These are phyloP conservation scores for Penicillium atrosanguineum DNA, from an alignment of 495 filamentous ascomycete species.

Conservation along the genomic window DNA sequence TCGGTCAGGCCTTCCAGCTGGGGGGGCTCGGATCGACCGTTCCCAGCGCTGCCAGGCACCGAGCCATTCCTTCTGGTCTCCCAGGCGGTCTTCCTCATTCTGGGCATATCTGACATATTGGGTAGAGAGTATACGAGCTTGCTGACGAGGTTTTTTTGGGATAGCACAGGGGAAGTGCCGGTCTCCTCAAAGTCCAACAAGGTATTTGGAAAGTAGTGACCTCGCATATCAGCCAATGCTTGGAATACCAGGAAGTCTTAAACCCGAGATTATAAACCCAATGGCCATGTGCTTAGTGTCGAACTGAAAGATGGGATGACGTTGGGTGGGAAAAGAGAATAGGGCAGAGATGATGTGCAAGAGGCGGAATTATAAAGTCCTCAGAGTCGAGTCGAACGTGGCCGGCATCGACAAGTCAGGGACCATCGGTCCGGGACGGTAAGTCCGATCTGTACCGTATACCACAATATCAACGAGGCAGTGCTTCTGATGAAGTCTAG, in stretches of 20 bases:
- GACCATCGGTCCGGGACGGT: conserved; percentile 3
- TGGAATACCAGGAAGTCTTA: neutral
- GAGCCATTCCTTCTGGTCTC: conserved; percentile 1
- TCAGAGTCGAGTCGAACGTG: conserved; percentile 3
- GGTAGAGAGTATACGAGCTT: neutral
- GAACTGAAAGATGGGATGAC: neutral
- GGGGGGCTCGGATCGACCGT: conserved; percentile 1
- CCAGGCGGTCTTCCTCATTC: conserved; percentile 3
- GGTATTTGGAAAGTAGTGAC: conserved; percentile 11
- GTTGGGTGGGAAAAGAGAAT: neutral
- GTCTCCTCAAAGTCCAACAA: conserved; percentile 14
- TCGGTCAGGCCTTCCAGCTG: conserved; percentile 12
- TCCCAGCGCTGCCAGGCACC: conserved; percentile 5
- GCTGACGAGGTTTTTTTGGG: neutral
- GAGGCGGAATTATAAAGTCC: neutral
- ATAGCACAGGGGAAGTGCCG: neutral
- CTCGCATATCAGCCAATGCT: conserved; percentile 10
- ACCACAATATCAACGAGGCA: conserved; percentile 15
- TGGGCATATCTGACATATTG: conserved; percentile 6
- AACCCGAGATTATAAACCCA: neutral
- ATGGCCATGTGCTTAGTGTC: neutral
- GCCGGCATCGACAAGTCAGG: conserved; percentile 1
- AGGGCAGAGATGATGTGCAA: neutral
- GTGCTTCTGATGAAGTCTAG: conserved; percentile 17
- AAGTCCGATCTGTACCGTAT: conserved; percentile 10